Evolutionary conservation across 495 filamentous ascomycete species (phyloP).

Genomic region (Hapsidospora chrysogenum): DNA sequence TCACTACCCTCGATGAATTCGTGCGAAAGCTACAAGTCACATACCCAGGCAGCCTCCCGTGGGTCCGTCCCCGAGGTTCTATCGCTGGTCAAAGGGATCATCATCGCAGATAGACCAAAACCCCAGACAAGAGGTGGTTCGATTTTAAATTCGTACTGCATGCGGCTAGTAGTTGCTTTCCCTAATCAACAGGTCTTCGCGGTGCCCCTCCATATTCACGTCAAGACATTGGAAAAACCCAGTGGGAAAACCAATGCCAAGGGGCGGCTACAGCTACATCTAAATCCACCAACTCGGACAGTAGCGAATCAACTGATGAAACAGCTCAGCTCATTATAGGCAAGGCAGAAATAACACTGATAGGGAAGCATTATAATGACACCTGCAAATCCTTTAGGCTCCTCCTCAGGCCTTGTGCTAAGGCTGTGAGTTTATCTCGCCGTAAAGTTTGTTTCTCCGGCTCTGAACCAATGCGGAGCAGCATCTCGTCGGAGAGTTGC

Average conservation of each 20-base stretch:
- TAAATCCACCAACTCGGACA: neutral
- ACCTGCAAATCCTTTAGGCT: neutral
- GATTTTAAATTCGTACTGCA: too few relatives aligned
- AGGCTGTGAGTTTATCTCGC: neutral
- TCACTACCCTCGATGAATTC: too few relatives aligned
- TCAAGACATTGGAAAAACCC: neutral
- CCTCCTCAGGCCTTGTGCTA: neutral
- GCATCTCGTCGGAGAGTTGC: constrained; percentile 4
- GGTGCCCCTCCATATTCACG: constrained; percentile 1
- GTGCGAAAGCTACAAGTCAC: too few relatives aligned
- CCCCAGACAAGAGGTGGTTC: too few relatives aligned
- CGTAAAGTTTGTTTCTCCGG: neutral
- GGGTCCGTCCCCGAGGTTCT: too few relatives aligned
- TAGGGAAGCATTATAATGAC: neutral
- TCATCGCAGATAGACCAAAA: too few relatives aligned
- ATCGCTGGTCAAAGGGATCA: too few relatives aligned
- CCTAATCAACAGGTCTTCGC: too few relatives aligned
- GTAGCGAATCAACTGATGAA: neutral
- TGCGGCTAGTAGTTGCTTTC: too few relatives aligned
- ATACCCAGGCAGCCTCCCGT: too few relatives aligned
- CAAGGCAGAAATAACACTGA: neutral
- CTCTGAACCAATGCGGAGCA: constrained; percentile 5
- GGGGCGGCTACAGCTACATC: neutral
- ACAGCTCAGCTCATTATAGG: neutral
- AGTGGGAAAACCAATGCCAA: neutral